A percentile compares a stretch with the other conserved stretches of the same genome.
phyloP scores from a whole-genome alignment of 1,284 basidiomycete genomes.

The Cutaneotrichosporon sp. region DNA sequence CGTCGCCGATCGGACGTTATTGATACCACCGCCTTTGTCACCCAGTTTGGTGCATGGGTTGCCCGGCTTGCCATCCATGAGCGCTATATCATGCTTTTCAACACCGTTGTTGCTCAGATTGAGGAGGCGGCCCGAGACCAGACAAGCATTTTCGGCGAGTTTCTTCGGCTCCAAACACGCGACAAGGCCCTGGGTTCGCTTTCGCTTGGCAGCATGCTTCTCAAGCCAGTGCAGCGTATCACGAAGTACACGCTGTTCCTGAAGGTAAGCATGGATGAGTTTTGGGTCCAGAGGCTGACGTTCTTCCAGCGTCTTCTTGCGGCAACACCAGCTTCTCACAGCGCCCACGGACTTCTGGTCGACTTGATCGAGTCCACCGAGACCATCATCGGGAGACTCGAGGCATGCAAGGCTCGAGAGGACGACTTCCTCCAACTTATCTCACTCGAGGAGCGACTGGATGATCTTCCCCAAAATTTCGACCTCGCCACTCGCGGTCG shows the following conservation, averaged over 20 bases:
- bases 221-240: conserved; percentile 69
- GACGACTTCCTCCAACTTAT: conserved; percentile 72
- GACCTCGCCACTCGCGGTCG: conserved; percentile 65
- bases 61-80: conserved; percentile 71
- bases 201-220: conserved; percentile 61
- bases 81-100: conserved; percentile 71
- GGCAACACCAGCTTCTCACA: conserved; percentile 62
- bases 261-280: too few species aligned
- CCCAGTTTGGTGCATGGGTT: conserved; percentile 59
- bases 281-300: too few species aligned
- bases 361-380: conserved; percentile 64
- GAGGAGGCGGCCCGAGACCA: conserved; percentile 56
- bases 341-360: conserved; percentile 62
- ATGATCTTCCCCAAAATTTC: conserved; percentile 56
- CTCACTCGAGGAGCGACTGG: conserved; percentile 57
- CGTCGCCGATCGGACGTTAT: conserved; percentile 28
- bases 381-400: conserved; percentile 65
- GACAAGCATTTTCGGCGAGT: conserved; percentile 71
- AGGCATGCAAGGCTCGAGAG: conserved; percentile 74
- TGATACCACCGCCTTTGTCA: conserved; percentile 55
- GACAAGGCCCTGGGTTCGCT: conserved; percentile 63
- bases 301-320: conserved; percentile 61
- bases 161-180: conserved; percentile 68
- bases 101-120: conserved; percentile 58
- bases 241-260: conserved; percentile 68